Conservation (phyloP, 2,329 filamentous ascomycete species). For the Clarireedia homoeocarpa region DNA sequence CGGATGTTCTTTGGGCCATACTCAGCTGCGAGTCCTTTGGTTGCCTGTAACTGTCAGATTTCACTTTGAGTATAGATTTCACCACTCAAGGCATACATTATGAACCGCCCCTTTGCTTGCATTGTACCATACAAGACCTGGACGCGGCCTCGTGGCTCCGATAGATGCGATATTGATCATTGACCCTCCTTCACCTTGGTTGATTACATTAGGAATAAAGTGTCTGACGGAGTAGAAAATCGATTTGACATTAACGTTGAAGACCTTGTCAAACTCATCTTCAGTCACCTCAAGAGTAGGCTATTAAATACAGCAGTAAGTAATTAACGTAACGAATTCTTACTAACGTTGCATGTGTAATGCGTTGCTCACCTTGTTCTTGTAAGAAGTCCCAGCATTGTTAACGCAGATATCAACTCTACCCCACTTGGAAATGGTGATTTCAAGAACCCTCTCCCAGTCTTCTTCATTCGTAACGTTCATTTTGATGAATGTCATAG, state of each 20-base stretch:
- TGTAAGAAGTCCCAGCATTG: slow-evolving; percentile 52
- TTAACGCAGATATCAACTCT: slow-evolving; percentile 52
- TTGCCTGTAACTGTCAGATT: slow-evolving; percentile 35
- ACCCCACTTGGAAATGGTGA: slow-evolving; percentile 39
- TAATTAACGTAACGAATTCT: background rate
- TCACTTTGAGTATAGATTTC: background rate
- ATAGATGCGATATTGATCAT: slow-evolving; percentile 63
- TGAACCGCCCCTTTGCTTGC: slow-evolving; percentile 37
- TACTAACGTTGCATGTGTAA: background rate
- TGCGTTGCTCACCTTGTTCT: slow-evolving; percentile 39
- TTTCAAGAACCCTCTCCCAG: slow-evolving; percentile 44
- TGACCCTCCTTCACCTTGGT: slow-evolving; percentile 46
- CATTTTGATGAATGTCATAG: slow-evolving; percentile 33
- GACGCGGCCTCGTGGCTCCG: slow-evolving; percentile 52
- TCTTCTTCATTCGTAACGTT: slow-evolving; percentile 46
- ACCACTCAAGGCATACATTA: slow-evolving; percentile 36
- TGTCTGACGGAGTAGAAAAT: slow-evolving; percentile 52
- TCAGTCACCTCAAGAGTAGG: slow-evolving; percentile 57
- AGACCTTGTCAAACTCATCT: slow-evolving; percentile 57
- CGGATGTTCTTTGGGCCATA: slow-evolving; percentile 65
- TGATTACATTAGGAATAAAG: slow-evolving; percentile 52
- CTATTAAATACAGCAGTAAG: slow-evolving; percentile 17
- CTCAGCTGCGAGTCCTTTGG: slow-evolving; percentile 62
- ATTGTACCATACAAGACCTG: slow-evolving; percentile 51
- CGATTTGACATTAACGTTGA: slow-evolving; percentile 62